Conservation (phyloP, 768 basidiomycete genomes). For the Crassisporium funariophilum region DNA sequence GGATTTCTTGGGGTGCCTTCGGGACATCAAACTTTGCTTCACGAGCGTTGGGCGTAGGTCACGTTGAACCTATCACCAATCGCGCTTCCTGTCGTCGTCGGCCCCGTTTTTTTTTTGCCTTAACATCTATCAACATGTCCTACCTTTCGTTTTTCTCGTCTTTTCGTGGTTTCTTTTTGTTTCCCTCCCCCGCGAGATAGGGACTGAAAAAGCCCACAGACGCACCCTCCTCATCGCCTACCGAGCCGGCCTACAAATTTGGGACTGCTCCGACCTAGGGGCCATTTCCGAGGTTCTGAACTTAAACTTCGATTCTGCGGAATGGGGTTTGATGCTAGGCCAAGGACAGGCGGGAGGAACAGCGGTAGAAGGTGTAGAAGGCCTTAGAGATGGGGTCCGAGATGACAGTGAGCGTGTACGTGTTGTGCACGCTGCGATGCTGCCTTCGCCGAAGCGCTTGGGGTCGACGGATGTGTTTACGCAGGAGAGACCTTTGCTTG, state of each 20-base stretch:
- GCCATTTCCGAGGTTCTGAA: constrained; percentile 52
- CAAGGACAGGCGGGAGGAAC: not conserved
- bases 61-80: no score
- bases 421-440: constrained; percentile 41
- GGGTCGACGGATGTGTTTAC: constrained; percentile 28
- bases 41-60: no score
- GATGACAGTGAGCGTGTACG: constrained; percentile 2
- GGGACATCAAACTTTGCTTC: no score
- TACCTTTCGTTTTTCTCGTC: not conserved
- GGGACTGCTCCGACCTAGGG: constrained; percentile 60
- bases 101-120: no score
- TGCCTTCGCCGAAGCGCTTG: constrained; percentile 32
- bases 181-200: no score
- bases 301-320: constrained; percentile 27
- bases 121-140: no score
- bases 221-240: constrained; percentile 59
- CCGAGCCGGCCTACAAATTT: constrained; percentile 51
- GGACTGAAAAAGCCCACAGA: no score
- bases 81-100: no score
- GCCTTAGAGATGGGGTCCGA: no score
- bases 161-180: not conserved
- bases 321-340: constrained; percentile 12
- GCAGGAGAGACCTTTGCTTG: constrained; percentile 31
- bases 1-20: no score
- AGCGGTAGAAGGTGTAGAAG: no score